Base-by-base conservation (phyloP, 305 asterid genomes). In the Fraxinus nigra region DNA sequence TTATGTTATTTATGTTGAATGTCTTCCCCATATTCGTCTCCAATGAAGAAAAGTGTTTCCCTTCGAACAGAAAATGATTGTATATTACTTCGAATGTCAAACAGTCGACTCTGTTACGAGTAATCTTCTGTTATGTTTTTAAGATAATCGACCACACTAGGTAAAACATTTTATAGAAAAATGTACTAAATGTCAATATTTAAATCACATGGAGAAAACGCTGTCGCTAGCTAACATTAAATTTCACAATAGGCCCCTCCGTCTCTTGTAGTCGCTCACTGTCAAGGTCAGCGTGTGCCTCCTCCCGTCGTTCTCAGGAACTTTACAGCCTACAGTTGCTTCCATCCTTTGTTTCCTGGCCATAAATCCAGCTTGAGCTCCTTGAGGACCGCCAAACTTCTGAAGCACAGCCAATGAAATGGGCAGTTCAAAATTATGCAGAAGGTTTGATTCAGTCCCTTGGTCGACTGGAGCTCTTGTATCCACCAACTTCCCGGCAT, bases 251-350 rank as follows among this genome's bases (percentile, higher is more conserved):
- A 96, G 89, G 22, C 98, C 99, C 87, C 97, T 91, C 81, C 99
- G 84, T 73, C 99, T 88, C 90, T 94, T 96, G 83, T 96, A 94
- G 88, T 96, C 99, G 14, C 98, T 93, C 63, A 94, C 94, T 4
- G 93, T 90, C 93, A 96, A 85, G 80, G 98, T 94, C 80, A 94
- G 84, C 3, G 94, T 89, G 54, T 94, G 99, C 65, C 98, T 87
- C 90, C 94, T 91, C 72, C 98, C 99, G 78, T 96, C 98, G 34
- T 94, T 89, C 85, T 94, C 98, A 0, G 95, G 95, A 78, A 96
- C 98, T 77, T 86, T 85, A 80, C 87, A 87, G 69, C 99, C 98
- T 77, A 90, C 84, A 3, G 92, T 90, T 20, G 98, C 98, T 86
- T 96, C 99, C 32, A 93, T 87, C 89, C 88, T 88, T 91, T 96